Percentiles rank a stretch among this genome's conserved stretches.
Conservation (phyloP, 805 yeast species). For the Barnettozyma vustinii region DNA sequence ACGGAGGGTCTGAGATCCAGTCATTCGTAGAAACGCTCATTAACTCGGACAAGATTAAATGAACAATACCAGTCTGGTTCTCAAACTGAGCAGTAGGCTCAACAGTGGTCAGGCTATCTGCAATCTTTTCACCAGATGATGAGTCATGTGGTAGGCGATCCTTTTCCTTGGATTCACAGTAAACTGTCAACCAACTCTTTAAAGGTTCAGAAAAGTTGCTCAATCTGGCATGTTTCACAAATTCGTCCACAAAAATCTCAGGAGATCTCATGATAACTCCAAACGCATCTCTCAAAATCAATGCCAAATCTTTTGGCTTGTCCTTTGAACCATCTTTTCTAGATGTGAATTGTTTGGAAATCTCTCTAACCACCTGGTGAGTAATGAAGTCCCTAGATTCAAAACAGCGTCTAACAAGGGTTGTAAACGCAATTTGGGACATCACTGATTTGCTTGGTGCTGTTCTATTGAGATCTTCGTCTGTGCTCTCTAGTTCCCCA, state of each 20-base stretch:
- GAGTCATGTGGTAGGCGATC: constrained; percentile 17
- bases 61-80: constrained; percentile 54
- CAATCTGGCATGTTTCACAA: constrained; percentile 38
- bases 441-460: constrained; percentile 33
- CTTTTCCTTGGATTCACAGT: constrained; percentile 6
- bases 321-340: constrained; percentile 24
- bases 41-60: constrained; percentile 56
- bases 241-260: constrained; percentile 38
- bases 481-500: constrained; percentile 32
- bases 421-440: constrained; percentile 44
- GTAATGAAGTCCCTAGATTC: constrained; percentile 52
- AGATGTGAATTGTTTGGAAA: constrained; percentile 38
- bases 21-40: constrained; percentile 42
- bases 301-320: constrained; percentile 39
- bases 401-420: constrained; percentile 61
- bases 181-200: constrained; percentile 22
- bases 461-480: constrained; percentile 14
- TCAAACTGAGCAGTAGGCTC: constrained; percentile 12
- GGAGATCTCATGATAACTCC: constrained; percentile 45
- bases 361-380: constrained; percentile 44
- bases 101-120: neutral
- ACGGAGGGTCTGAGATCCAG: constrained; percentile 35
- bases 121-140: constrained; percentile 11
- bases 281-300: constrained; percentile 45
- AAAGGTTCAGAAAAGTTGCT: constrained; percentile 39